These are phyloP conservation scores for Ogataea glucozyma DNA, from an alignment of 805 yeast species.

Conservation along the genomic window DNA sequence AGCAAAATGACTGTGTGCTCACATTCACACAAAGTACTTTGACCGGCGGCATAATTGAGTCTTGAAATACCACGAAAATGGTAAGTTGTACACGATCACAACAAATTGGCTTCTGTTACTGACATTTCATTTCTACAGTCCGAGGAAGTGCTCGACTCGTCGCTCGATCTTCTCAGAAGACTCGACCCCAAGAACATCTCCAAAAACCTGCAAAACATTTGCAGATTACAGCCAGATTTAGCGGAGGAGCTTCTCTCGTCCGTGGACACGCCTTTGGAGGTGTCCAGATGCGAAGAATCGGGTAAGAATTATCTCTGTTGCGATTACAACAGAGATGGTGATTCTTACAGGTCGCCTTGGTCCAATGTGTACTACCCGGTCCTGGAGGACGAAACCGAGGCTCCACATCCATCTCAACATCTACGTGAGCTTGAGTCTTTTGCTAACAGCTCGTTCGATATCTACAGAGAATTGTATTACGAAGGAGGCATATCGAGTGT, in stretches of 20 bases:
- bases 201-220: constrained; percentile 44
- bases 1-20: no score
- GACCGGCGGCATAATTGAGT: constrained; percentile 1
- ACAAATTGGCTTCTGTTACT: no score
- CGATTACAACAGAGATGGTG: constrained; percentile 95
- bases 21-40: no score
- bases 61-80: constrained; percentile 2
- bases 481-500: constrained; percentile 92
- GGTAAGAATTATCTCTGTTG: constrained; percentile 79
- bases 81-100: constrained; percentile 9
- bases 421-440: constrained; percentile 74
- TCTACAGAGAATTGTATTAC: constrained; percentile 89
- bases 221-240: constrained; percentile 60
- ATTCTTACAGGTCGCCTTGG: constrained; percentile 90
- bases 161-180: constrained; percentile 75
- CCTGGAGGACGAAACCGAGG: constrained; percentile 55
- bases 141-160: constrained; percentile 68
- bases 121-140: constrained; percentile 21
- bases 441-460: constrained; percentile 89
- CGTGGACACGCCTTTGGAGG: constrained; percentile 79
- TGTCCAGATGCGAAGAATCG: constrained; percentile 48
- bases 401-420: constrained; percentile 68
- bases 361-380: constrained; percentile 67
- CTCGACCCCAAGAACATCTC: constrained; percentile 65
- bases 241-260: constrained; percentile 87